phyloP scores from a whole-genome alignment of 768 basidiomycete species.

The Lactarius trivialis region DNA sequence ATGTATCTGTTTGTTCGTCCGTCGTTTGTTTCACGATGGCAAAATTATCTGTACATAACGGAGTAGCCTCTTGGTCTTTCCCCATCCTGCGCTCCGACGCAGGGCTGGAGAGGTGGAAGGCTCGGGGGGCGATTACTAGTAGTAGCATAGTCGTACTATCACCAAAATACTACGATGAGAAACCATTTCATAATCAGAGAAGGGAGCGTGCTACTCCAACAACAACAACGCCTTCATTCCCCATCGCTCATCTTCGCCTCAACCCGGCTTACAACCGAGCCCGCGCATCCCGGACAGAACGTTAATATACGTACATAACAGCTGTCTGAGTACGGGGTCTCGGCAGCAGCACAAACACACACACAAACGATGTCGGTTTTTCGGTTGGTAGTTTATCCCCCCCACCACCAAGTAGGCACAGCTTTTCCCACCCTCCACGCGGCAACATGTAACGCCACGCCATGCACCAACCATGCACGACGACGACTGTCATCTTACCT shows the following conservation, averaged over 20 bases:
- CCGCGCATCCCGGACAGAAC: constrained; percentile 9
- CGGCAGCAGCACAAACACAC: neutral
- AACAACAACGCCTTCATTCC: too few relatives aligned
- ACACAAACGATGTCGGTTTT: too few relatives aligned
- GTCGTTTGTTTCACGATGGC: neutral
- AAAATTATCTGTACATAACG: constrained; percentile 22
- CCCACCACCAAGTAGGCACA: neutral
- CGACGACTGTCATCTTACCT: too few relatives aligned
- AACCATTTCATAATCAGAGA: neutral
- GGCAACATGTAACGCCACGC: neutral
- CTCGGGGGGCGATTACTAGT: constrained; percentile 11
- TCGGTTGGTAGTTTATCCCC: neutral
- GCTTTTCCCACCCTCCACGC: neutral
- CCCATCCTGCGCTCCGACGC: neutral
- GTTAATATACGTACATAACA: neutral
- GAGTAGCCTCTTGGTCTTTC: neutral
- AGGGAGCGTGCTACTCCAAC: neutral
- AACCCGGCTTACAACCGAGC: constrained; percentile 2
- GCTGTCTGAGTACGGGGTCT: neutral
- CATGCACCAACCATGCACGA: neutral
- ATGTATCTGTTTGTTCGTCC: constrained; percentile 6
- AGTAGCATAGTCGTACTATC: constrained; percentile 9
- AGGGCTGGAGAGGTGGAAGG: neutral
- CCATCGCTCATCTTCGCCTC: neutral
- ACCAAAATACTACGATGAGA: neutral